Conservation (phyloP, 1,284 basidiomycete species). For the Ceratobasidium sp. region DNA sequence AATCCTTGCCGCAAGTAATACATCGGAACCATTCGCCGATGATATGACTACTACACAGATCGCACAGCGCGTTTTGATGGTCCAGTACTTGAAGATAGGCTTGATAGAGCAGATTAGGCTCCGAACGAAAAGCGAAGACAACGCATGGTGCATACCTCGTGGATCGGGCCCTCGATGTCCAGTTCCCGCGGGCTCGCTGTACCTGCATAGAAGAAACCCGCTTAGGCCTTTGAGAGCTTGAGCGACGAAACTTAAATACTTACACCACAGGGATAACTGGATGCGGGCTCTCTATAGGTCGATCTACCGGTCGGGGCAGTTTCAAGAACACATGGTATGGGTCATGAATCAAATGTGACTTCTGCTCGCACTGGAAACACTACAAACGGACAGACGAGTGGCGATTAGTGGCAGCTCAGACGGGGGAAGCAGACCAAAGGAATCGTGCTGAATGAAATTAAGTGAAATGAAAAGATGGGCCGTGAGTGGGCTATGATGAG, state of each 20-base stretch:
- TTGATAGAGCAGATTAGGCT: slow-evolving; percentile 50
- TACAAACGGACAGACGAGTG: slow-evolving; percentile 51
- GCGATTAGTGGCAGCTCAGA: slow-evolving; percentile 16
- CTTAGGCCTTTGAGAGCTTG: slow-evolving; percentile 7
- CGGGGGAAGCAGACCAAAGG: slow-evolving; percentile 5
- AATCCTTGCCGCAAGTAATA: slow-evolving; percentile 82
- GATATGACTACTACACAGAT: slow-evolving; percentile 78
- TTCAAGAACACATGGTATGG: slow-evolving; percentile 88
- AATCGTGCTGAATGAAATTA: neutral
- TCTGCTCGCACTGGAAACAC: slow-evolving; percentile 81
- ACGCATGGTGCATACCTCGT: slow-evolving; percentile 60
- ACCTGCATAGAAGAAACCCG: slow-evolving; percentile 56
- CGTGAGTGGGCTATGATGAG: neutral
- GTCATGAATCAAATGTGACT: slow-evolving; percentile 81
- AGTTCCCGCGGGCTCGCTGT: slow-evolving; percentile 72
- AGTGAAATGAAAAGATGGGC: slow-evolving; percentile 20
- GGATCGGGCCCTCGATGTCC: slow-evolving; percentile 64
- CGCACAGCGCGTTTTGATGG: slow-evolving; percentile 76
- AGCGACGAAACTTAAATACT: slow-evolving; percentile 45
- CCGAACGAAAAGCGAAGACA: slow-evolving; percentile 14
- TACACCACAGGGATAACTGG: slow-evolving; percentile 78
- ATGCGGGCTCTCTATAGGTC: slow-evolving; percentile 67
- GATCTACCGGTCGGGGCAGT: slow-evolving; percentile 77
- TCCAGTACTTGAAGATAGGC: slow-evolving; percentile 74
- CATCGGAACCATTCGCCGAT: slow-evolving; percentile 88